A percentile compares a stretch with the other conserved stretches of the same genome.
Evolutionary conservation across 495 filamentous ascomycete species (phyloP).

Genomic region (Entonaema liquescens): DNA sequence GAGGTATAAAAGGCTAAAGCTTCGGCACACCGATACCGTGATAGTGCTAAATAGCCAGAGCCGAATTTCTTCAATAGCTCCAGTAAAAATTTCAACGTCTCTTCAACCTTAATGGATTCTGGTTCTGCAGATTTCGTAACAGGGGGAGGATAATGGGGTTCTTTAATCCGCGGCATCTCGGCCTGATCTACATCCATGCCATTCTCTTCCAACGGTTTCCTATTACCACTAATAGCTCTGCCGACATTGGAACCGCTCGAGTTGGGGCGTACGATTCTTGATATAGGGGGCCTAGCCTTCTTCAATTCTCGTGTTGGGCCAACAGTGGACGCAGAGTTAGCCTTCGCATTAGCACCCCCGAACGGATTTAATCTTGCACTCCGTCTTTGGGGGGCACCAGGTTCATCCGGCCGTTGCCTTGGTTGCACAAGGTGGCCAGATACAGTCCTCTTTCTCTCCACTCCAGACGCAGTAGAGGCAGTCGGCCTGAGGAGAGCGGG

Average conservation of each 20-base stretch:
- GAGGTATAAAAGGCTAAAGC: conserved; percentile 75
- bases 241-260: conserved; percentile 72
- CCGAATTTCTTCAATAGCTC: conserved; percentile 86
- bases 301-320: conserved; percentile 74
- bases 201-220: conserved; percentile 71
- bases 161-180: conserved; percentile 62
- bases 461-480: conserved; percentile 43
- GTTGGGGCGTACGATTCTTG: conserved; percentile 59
- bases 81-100: conserved; percentile 78
- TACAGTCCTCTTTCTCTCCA: conserved; percentile 82
- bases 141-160: conserved; percentile 44
- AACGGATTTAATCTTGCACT: conserved; percentile 76
- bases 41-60: conserved; percentile 76
- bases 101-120: conserved; percentile 68
- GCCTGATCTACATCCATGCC: conserved; percentile 69
- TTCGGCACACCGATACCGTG: conserved; percentile 78
- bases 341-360: conserved; percentile 63
- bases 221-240: conserved; percentile 86
- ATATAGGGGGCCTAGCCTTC: conserved; percentile 74
- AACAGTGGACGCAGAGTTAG: conserved; percentile 67
- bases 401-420: conserved; percentile 66
- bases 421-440: conserved; percentile 80
- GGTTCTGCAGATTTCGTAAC: conserved; percentile 55
- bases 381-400: conserved; percentile 75
- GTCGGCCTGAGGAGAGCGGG: conserved; percentile 34